phyloP scores from a whole-genome alignment of 306 rosid genomes.

The Oxytropis ochrocephala region DNA sequence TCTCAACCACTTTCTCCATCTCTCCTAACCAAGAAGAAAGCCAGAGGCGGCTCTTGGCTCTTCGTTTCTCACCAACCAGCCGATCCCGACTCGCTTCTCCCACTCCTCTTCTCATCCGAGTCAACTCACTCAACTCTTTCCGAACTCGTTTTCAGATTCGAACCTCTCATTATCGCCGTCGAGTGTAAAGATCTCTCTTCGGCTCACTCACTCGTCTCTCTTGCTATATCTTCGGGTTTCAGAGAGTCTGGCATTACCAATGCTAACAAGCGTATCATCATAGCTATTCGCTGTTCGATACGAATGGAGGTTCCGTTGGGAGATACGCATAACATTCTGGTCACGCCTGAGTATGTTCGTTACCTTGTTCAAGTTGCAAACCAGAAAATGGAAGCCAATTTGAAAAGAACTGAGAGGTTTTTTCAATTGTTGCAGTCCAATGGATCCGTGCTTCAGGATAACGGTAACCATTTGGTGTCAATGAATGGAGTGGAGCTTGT shows the following conservation, averaged over 20 bases:
- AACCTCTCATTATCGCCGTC: constrained; percentile 80
- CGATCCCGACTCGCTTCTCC: constrained; percentile 52
- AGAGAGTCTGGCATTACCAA: constrained; percentile 86
- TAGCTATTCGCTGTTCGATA: constrained; percentile 87
- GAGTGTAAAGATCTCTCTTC: constrained; percentile 73
- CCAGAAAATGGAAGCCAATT: constrained; percentile 76
- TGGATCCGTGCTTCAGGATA: constrained; percentile 6
- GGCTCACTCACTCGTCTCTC: constrained; percentile 73
- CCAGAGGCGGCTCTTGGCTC: constrained; percentile 82
- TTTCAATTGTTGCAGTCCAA: constrained; percentile 32
- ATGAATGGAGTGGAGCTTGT: constrained; percentile 2
- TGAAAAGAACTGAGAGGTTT: constrained; percentile 71
- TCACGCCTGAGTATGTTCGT: constrained; percentile 58
- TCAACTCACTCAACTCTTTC: constrained; percentile 25
- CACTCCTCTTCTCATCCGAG: constrained; percentile 46
- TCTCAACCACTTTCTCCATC: constrained; percentile 43
- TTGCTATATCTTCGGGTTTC: constrained; percentile 80
- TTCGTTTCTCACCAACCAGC: constrained; percentile 73
- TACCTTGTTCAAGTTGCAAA: constrained; percentile 69
- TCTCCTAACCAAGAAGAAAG: constrained; percentile 55
- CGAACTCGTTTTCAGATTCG: constrained; percentile 79
- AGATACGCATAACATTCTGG: constrained; percentile 45
- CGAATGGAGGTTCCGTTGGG: constrained; percentile 84
- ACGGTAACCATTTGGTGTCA: neutral
- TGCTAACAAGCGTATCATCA: constrained; percentile 67